Percentiles rank a stretch among this genome's conserved stretches.
These are phyloP conservation scores for Zoysia japonica DNA, from an alignment of 176 grass and related monocot species.

Conservation along the genomic window DNA sequence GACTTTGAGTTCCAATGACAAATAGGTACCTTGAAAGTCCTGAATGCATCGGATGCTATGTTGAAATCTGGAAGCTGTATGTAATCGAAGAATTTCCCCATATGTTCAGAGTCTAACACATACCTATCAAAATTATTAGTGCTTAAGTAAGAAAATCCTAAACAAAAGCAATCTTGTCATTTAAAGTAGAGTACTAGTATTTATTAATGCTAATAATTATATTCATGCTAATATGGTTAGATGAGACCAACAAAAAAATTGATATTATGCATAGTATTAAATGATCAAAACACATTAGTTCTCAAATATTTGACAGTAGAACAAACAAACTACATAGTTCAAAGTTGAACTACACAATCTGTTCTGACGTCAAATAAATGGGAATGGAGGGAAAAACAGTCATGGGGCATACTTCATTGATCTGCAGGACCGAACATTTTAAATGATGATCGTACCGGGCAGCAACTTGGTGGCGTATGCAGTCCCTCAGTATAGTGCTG, in stretches of 20 bases:
- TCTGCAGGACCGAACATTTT: neutral
- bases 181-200: neutral
- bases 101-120: slow-evolving; percentile 38
- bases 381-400: neutral
- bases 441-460: slow-evolving; percentile 29
- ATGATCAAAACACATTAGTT: neutral
- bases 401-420: neutral
- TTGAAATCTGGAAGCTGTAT: slow-evolving; percentile 55
- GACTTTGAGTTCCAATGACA: neutral
- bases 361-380: no score
- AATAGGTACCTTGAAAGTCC: slow-evolving; percentile 43
- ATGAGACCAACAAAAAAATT: neutral
- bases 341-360: no score
- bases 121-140: slow-evolving; percentile 30
- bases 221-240: neutral
- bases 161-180: neutral
- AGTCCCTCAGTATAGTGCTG: slow-evolving; percentile 45
- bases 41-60: slow-evolving; percentile 53
- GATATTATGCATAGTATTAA: neutral
- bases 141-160: neutral
- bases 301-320: neutral
- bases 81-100: slow-evolving; percentile 56
- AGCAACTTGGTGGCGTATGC: slow-evolving; percentile 54
- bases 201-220: neutral
- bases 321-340: no score